phyloP scores from a whole-genome alignment of 441 rosid genomes.

The Pelargonium fulgidum region DNA sequence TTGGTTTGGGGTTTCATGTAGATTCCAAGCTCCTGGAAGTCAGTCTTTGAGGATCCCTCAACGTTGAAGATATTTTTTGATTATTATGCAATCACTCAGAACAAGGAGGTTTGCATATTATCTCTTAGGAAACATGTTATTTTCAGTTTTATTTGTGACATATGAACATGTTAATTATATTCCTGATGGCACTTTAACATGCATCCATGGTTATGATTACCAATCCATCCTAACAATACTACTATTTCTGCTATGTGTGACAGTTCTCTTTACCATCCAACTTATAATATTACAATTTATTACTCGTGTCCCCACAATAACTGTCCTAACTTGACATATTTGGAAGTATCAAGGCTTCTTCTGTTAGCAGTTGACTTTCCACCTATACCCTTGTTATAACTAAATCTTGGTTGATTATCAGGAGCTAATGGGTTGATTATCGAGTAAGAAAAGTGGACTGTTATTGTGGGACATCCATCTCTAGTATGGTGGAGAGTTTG shows the following conservation, averaged over 20 bases:
- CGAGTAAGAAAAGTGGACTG: background rate
- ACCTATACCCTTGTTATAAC: background rate
- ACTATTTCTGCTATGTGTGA: background rate
- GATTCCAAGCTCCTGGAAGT: conserved; percentile 28
- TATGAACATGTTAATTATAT: background rate
- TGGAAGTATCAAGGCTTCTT: background rate
- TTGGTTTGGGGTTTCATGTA: conserved; percentile 2
- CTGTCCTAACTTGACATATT: background rate
- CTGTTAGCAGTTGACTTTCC: background rate
- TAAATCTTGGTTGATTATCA: no score
- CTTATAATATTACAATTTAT: background rate
- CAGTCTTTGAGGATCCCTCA: conserved; percentile 25
- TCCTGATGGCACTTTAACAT: background rate
- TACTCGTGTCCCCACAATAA: background rate
- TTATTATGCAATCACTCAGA: conserved; percentile 24
- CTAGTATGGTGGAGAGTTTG: background rate
- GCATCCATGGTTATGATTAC: background rate
- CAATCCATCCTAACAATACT: conserved; percentile 3
- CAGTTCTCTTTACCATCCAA: background rate
- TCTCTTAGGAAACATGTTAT: background rate
- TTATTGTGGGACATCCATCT: conserved; percentile 1
- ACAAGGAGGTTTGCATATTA: conserved; percentile 22
- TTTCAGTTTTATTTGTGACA: background rate
- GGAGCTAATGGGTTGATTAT: background rate
- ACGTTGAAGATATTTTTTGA: conserved; percentile 28